These are phyloP conservation scores for Ophiocordyceps camponoti-leonardi DNA, from an alignment of 2,329 filamentous ascomycete genomes.

Conservation along the genomic window DNA sequence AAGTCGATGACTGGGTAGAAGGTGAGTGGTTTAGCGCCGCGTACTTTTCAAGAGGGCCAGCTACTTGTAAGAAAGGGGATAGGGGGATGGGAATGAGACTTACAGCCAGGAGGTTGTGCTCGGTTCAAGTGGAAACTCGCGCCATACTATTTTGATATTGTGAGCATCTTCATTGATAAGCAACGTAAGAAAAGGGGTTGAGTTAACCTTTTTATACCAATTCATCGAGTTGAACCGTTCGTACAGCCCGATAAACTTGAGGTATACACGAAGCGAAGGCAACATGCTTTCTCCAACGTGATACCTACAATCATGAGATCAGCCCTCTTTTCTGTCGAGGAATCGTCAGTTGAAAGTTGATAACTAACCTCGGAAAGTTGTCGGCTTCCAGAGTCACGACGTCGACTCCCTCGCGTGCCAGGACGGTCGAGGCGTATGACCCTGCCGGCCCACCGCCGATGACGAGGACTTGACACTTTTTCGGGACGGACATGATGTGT, in stretches of 20 bases:
- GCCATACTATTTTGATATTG: slow-evolving; percentile 8
- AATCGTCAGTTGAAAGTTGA: too few species aligned
- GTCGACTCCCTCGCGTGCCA: slow-evolving; percentile 5
- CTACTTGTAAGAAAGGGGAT: not conserved
- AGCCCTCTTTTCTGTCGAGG: too few species aligned
- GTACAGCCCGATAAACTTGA: slow-evolving; percentile 25
- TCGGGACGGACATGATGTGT: not conserved
- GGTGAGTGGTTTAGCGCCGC: too few species aligned
- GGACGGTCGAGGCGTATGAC: slow-evolving; percentile 4
- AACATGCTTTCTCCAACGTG: slow-evolving; percentile 21
- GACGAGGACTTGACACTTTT: not conserved
- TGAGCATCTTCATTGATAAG: too few species aligned
- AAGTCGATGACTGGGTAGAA: slow-evolving; percentile 23
- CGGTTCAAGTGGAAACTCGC: slow-evolving; percentile 20
- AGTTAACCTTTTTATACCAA: not conserved
- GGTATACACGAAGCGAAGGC: slow-evolving; percentile 20
- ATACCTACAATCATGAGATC: slow-evolving; percentile 6
- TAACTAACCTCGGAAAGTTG: slow-evolving; percentile 4
- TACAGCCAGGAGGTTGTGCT: slow-evolving; percentile 14
- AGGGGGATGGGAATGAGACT: slow-evolving; percentile 2
- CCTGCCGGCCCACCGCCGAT: slow-evolving; percentile 5
- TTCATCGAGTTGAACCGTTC: slow-evolving; percentile 13
- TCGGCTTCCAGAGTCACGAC: slow-evolving; percentile 4
- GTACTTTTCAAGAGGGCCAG: too few species aligned
- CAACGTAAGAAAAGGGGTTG: too few species aligned